Evolutionary conservation across 169 alveolate genomes (phyloP).

Genomic region (Plasmodium reichenowi): DNA sequence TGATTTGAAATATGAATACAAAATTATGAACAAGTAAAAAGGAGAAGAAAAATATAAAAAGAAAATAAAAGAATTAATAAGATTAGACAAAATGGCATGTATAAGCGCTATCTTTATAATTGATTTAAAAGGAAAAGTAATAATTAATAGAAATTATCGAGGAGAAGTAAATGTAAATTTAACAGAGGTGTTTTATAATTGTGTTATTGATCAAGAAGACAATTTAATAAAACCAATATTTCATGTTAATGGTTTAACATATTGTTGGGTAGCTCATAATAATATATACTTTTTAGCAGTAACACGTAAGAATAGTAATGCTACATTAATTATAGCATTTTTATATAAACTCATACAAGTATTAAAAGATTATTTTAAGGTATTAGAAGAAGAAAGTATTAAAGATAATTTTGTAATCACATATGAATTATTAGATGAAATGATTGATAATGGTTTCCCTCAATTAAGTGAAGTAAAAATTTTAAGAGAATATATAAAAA

Average conservation of each 20-base stretch:
- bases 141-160: constrained; percentile 92
- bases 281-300: constrained; percentile 93
- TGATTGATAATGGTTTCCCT: constrained; percentile 99
- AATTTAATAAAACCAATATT: constrained; percentile 95
- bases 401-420: constrained; percentile 99
- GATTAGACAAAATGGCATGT: constrained; percentile 86
- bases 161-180: constrained; percentile 87
- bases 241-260: constrained; percentile 94
- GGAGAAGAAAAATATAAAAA: neutral
- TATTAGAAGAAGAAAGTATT: constrained; percentile 98
- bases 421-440: constrained; percentile 98
- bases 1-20: neutral
- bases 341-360: constrained; percentile 86
- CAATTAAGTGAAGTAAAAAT: constrained; percentile 92
- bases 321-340: constrained; percentile 81
- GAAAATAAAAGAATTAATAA: neutral
- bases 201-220: constrained; percentile 96
- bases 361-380: constrained; percentile 96
- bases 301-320: constrained; percentile 86
- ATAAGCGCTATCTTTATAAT: constrained; percentile 93
- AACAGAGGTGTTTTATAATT: constrained; percentile 90
- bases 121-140: constrained; percentile 93
- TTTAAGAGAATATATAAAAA: constrained; percentile 87
- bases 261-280: constrained; percentile 97
- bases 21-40: constrained; percentile 4